Evolutionary conservation across 2,329 filamentous ascomycete genomes (phyloP).

Genomic region (Lecanosticta acicola): DNA sequence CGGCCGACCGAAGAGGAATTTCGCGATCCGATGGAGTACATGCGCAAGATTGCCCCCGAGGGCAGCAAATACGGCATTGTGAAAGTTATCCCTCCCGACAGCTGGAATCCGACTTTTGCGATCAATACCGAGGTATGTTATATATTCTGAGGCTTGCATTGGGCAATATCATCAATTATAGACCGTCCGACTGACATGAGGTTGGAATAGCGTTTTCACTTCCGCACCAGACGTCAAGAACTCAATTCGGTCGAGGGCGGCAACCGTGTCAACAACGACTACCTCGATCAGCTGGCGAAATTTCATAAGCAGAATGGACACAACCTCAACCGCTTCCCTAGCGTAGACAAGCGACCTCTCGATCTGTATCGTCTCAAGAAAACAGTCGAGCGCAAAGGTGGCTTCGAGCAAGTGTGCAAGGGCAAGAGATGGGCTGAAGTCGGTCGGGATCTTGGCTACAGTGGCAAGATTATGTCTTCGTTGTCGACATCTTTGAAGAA

Average conservation of each 20-base stretch:
- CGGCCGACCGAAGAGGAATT: slow-evolving; percentile 89
- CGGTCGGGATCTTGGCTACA: slow-evolving; percentile 91
- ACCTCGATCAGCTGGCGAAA: slow-evolving; percentile 88
- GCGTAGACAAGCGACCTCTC: slow-evolving; percentile 93
- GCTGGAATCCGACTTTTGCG: slow-evolving; percentile 90
- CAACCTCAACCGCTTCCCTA: slow-evolving; percentile 87
- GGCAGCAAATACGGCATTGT: slow-evolving; percentile 84
- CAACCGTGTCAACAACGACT: slow-evolving; percentile 90
- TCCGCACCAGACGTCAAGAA: slow-evolving; percentile 91
- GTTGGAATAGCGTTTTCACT: slow-evolving; percentile 75
- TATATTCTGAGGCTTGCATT: background rate
- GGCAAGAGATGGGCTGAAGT: slow-evolving; percentile 99
- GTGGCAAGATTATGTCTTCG: slow-evolving; percentile 99
- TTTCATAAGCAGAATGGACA: slow-evolving; percentile 96
- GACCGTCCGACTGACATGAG: slow-evolving; percentile 23
- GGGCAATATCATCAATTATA: background rate
- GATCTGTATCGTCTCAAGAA: slow-evolving; percentile 96
- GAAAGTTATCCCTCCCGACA: slow-evolving; percentile 90
- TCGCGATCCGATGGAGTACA: slow-evolving; percentile 88
- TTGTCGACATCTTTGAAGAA: slow-evolving; percentile 96
- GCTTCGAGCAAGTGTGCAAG: slow-evolving; percentile 95
- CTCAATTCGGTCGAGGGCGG: slow-evolving; percentile 97
- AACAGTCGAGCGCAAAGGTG: slow-evolving; percentile 87
- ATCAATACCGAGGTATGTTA: slow-evolving; percentile 86
- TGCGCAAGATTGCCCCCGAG: slow-evolving; percentile 83